Evolutionary conservation across 345 rosid species (phyloP), one percentile per base, ranked within the genome.

Genomic region (Microthlaspi erraticum): DNA sequence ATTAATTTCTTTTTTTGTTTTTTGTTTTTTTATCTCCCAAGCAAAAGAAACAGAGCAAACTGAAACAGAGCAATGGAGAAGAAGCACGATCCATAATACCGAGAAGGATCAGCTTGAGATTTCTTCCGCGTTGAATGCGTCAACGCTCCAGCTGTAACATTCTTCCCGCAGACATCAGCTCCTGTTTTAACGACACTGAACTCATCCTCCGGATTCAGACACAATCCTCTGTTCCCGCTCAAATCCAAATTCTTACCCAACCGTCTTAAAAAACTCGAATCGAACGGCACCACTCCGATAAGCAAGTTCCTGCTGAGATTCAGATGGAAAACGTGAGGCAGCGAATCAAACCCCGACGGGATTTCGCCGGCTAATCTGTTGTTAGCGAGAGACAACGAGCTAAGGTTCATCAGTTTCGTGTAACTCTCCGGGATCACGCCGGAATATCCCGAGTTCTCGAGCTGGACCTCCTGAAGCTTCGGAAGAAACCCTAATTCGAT

Each of bases 201-300:
- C 37, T 84, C 87, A 60, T 85, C 95, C 43, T 83, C 61, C 14
- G 91, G 85, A 38, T 81, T 85, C 76, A 90, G 66, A 76, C 98
- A 92, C 55, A 92, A 96, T 18, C 86, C 88, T 57, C 88, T 81
- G 73, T 92, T 92, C 46, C 86, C 93, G 60, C 86, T 82, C 12
- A 92, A 86, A 55, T 92, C 98, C 91, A 92, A 78, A 64, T 90
- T 92, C 81, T 78, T 84, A 48, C 96, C 88, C 6, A 88, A 41
- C 62, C 93, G 73, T 74, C 78, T 83, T 7, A 86, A 18, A 65
- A 92, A 90, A 59, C 80, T 85, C n/a, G 87, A 64, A 70, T 79
- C 81, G 66, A 88, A 90, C 54, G 97, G 97, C 19, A 88, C 95
- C 4, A 83, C 83, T 1, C 98, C 98, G 20, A 68, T 77, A 73